Conservation (phyloP, 1,284 basidiomycete species). For the Earliella scabrosa region DNA sequence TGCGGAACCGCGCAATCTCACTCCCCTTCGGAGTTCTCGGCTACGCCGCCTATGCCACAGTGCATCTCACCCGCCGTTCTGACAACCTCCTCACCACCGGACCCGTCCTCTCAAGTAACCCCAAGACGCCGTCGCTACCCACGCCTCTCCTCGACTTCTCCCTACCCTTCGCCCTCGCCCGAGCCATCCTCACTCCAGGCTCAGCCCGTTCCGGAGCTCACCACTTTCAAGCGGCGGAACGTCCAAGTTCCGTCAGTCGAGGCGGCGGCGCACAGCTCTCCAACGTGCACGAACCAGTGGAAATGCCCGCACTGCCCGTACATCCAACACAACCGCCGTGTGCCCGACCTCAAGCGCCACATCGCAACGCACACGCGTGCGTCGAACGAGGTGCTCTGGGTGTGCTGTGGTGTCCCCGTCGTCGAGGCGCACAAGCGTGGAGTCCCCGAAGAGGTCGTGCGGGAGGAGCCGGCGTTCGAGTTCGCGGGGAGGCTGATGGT, state of each 20-base stretch:
- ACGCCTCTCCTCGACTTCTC: too few relatives aligned
- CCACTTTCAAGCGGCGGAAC: not conserved
- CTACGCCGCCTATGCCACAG: too few relatives aligned
- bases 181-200: not conserved
- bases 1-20: too few relatives aligned
- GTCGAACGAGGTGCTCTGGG: conserved; percentile 29
- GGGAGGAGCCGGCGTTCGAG: not conserved
- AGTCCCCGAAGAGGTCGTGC: not conserved
- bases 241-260: not conserved
- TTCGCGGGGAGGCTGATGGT: conserved; percentile 24
- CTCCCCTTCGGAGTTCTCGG: too few relatives aligned
- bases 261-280: not conserved
- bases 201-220: not conserved
- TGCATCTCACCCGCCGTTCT: too few relatives aligned
- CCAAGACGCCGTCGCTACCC: too few relatives aligned
- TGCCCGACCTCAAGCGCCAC: conserved; percentile 59
- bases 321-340: conserved; percentile 44
- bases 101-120: too few relatives aligned
- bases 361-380: conserved; percentile 51
- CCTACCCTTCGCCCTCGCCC: not conserved
- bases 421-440: not conserved
- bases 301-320: conserved; percentile 16
- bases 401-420: conserved; percentile 2
- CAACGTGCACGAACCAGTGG: not conserved
- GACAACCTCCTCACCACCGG: too few relatives aligned